Conservation (phyloP, 2,329 filamentous ascomycete species). For the Botrytis galanthina region DNA sequence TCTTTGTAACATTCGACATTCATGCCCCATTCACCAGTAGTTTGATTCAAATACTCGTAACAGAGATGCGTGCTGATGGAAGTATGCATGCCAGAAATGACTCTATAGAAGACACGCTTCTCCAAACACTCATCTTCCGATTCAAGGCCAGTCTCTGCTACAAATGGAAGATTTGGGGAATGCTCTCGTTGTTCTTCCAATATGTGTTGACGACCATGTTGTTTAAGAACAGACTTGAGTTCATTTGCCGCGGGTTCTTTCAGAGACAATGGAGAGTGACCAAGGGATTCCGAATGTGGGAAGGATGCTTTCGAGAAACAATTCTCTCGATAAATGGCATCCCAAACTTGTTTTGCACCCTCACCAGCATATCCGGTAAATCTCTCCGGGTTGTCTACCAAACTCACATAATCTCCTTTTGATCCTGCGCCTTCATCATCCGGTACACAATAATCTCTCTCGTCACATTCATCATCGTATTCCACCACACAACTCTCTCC, state of each 20-base stretch:
- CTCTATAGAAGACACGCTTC: constrained; percentile 96
- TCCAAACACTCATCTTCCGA: constrained; percentile 91
- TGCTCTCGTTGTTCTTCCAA: constrained; percentile 59
- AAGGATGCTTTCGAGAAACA: constrained; percentile 77
- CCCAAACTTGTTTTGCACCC: constrained; percentile 87
- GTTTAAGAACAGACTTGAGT: constrained; percentile 60
- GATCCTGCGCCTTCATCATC: constrained; percentile 84
- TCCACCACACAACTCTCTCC: constrained; percentile 96
- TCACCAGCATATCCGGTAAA: constrained; percentile 92
- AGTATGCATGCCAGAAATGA: constrained; percentile 96
- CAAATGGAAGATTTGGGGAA: constrained; percentile 53
- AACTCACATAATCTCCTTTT: constrained; percentile 94
- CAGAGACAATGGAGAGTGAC: constrained; percentile 40
- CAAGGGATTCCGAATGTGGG: constrained; percentile 56
- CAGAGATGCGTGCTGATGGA: constrained; percentile 96
- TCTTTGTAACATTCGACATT: constrained; percentile 86
- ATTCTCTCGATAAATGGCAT: constrained; percentile 95
- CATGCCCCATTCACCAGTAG: constrained; percentile 87
- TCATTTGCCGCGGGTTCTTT: constrained; percentile 53
- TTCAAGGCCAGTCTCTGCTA: constrained; percentile 65
- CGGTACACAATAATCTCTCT: constrained; percentile 92
- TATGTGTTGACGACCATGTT: constrained; percentile 57
- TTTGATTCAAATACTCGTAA: constrained; percentile 94
- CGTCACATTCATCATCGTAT: constrained; percentile 95
- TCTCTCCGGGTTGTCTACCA: constrained; percentile 88